phyloP scores from a whole-genome alignment of 352 stramenopile species.

The Pythium rhizo-oryzae region DNA sequence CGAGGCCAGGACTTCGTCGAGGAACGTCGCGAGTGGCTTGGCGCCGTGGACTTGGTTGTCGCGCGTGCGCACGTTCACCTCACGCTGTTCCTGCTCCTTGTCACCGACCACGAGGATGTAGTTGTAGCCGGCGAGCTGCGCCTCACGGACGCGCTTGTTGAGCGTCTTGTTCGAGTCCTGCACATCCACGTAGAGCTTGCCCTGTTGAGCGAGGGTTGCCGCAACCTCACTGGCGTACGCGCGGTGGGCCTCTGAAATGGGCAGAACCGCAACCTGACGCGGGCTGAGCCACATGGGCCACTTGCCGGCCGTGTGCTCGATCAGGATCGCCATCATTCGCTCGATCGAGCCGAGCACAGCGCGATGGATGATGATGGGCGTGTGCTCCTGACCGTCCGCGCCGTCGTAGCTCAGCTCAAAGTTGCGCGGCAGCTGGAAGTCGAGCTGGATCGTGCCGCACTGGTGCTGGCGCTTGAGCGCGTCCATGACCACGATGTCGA shows the following conservation, averaged over 20 bases:
- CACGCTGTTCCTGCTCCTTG: slow-evolving; percentile 51
- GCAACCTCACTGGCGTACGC: slow-evolving; percentile 68
- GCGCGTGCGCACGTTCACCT: slow-evolving; percentile 81
- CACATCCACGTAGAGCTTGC: slow-evolving; percentile 70
- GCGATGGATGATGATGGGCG: slow-evolving; percentile 97
- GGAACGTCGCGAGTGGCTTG: slow-evolving; percentile 55
- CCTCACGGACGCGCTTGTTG: slow-evolving; percentile 84
- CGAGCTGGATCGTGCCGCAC: slow-evolving; percentile 97
- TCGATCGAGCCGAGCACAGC: slow-evolving; percentile 98
- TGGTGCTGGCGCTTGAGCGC: slow-evolving; percentile 96
- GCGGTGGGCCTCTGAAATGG: slow-evolving; percentile 62
- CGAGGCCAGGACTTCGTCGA: slow-evolving; percentile 53
- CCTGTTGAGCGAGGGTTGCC: slow-evolving; percentile 40
- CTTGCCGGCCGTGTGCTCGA: slow-evolving; percentile 96
- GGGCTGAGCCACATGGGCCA: slow-evolving; percentile 96
- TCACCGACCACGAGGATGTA: slow-evolving; percentile 86
- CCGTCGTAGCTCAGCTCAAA: slow-evolving; percentile 95
- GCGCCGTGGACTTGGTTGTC: slow-evolving; percentile 83
- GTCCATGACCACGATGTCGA: slow-evolving; percentile 98
- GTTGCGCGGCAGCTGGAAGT: slow-evolving; percentile 98
- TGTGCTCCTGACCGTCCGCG: slow-evolving; percentile 87
- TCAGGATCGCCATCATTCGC: slow-evolving; percentile 98
- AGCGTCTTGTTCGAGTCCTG: slow-evolving; percentile 80
- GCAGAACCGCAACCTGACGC: slow-evolving; percentile 76
- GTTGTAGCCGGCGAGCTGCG: slow-evolving; percentile 81